Base-by-base conservation (phyloP, 495 filamentous ascomycete species). In the Aspergillus coremiiformis region DNA sequence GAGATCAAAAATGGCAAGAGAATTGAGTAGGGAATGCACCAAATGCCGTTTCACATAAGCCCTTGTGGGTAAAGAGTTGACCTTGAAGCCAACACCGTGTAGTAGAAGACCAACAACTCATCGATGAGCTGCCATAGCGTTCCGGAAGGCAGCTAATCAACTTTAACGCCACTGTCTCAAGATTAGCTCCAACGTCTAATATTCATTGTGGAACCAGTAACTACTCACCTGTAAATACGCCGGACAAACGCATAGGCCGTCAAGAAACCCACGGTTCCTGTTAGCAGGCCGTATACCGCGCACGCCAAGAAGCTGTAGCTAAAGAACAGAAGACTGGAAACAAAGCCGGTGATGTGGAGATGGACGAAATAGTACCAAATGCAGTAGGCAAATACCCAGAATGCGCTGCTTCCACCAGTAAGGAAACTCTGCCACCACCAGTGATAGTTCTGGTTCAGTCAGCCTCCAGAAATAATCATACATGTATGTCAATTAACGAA, bases 361-460 rank as follows among this genome's bases (percentile, higher is more conserved):
- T 85, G 87, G 61, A 82, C 83, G 57, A 82, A 78, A 70, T 89
- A 95, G 70, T 94, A 96, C 83, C 87, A 95, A 39, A 85, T 73
- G 60, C 86, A 88, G 67, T 95, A 95, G 33, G 80, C 60, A 63
- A 92, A 94, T 33, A 96, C 82, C 90, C 90, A 96, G 54, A 89
- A 67, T 2, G 85, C 81, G 55, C 82, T 86, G 58, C 85, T 84
- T 46, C 84, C 85, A 37, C 91, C 91, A 14, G 91, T 80, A 32
- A 90, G 66, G 73, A 96, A 93, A 56, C 85, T 89, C 63, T 89
- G 86, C 90, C 90, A 95, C 89, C 88, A 94, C 91, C 91, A 96
- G 65, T 93, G 79, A 67, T 95, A 89, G 64, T 95, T 92, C 83
- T 90, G 42, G 9, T 49, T 22, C 20, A 23, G 58, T 69, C 49